phyloP scores from a whole-genome alignment of 805 yeast genomes.

The Saturnispora sanitii region DNA sequence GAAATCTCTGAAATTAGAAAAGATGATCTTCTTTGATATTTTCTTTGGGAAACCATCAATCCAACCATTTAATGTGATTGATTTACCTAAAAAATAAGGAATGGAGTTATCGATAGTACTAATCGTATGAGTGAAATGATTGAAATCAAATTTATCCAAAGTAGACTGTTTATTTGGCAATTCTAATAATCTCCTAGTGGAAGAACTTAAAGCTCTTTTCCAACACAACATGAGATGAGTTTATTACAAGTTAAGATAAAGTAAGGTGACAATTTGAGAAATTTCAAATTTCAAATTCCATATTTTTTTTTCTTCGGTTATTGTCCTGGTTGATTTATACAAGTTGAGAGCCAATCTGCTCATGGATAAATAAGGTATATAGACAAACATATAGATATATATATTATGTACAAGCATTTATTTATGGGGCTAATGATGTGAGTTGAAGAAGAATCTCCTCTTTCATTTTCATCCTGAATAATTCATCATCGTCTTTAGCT shows the following conservation, averaged over 20 bases:
- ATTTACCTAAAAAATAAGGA: conserved; percentile 9
- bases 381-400: neutral
- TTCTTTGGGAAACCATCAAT: conserved; percentile 64
- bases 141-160: conserved; percentile 22
- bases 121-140: conserved; percentile 23
- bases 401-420: conserved; percentile 1
- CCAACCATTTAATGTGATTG: conserved; percentile 71
- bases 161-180: conserved; percentile 18
- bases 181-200: neutral
- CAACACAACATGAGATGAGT: neutral
- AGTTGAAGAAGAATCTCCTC: conserved; percentile 13
- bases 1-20: conserved; percentile 67
- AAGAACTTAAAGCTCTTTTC: neutral
- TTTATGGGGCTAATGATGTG: conserved; percentile 13
- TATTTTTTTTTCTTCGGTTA: too few species aligned
- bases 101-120: conserved; percentile 12
- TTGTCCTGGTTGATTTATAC: too few species aligned
- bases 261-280: neutral
- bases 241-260: neutral
- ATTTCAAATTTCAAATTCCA: too few species aligned
- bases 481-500: conserved; percentile 10
- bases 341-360: too few species aligned
- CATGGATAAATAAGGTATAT: neutral
- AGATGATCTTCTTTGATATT: conserved; percentile 52
- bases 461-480: conserved; percentile 15